Evolutionary conservation across 495 filamentous ascomycete species (phyloP), one percentile per base, ranked within the genome.

Genomic region (Jackrogersella multiformis): DNA sequence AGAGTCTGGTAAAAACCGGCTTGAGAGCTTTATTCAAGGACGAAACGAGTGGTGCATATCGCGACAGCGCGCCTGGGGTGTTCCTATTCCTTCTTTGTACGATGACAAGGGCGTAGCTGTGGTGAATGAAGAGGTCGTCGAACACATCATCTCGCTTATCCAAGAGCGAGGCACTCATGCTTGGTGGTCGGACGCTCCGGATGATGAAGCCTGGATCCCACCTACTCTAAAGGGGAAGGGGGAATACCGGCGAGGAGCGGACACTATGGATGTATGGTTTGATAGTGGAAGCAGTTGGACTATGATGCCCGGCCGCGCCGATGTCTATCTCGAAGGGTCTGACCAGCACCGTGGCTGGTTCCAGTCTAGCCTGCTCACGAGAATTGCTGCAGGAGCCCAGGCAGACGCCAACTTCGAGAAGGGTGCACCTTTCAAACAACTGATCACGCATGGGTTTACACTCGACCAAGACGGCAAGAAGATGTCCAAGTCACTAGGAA

Each of bases 231-330:
- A 71, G 26, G 77, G 76, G 12, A 69, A 70, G 15, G 78, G 61
- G 2, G 61, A 75, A 10, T 95, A 88, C 66, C 78, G 84, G 62
- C 89, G 95, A 56, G 94, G 95, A 16, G 89, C 80, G n/a, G 96
- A 99, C 68, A 99, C 95, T 0, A 98, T 99, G 95, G 95, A 99
- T 78, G 95, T 99, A 20, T 99, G 95, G 95, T 98, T 98, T 71
- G 95, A 99, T 76, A 97, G 94, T 67, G 95, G 95, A 5, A 97
- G 92, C 51, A 97, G 91, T 73, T 99, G 95, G 95, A 89, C 92
- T 0, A 82, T 87, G 54, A 77, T 73, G 61, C 76, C 78, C 26
- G 80, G 83, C 18, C 84, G 87, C 20, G 92, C 92, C 1, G 94
- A 98, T 74, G 83, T 97, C 28, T 98, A 97, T 72, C 83, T 98